Conservation (phyloP, 495 filamentous ascomycete species). For the Lasiosphaeriaceae sp. region DNA sequence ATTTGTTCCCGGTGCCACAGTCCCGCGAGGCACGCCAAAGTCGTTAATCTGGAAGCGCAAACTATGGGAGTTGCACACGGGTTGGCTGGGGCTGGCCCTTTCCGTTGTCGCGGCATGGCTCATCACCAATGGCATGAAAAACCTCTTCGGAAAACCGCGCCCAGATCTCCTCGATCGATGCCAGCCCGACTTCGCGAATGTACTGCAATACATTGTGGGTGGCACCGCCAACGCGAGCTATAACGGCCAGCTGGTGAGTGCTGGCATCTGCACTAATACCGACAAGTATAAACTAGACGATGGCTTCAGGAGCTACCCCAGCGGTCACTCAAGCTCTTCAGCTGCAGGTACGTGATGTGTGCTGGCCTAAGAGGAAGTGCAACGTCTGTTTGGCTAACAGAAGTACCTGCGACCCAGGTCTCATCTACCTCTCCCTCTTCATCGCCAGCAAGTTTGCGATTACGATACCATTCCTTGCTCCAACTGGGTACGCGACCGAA, state of each 20-base stretch:
- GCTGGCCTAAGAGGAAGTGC: neutral
- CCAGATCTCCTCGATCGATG: slow-evolving; percentile 77
- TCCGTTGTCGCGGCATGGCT: slow-evolving; percentile 66
- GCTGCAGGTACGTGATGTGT: slow-evolving; percentile 53
- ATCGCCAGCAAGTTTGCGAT: slow-evolving; percentile 60
- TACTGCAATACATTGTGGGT: slow-evolving; percentile 39
- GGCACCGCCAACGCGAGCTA: slow-evolving; percentile 29
- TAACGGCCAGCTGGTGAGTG: slow-evolving; percentile 56
- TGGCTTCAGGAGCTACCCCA: slow-evolving; percentile 83
- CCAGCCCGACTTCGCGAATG: slow-evolving; percentile 49
- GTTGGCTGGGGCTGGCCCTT: slow-evolving; percentile 68
- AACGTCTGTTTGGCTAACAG: neutral
- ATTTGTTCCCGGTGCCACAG: slow-evolving; percentile 61
- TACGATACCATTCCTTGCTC: slow-evolving; percentile 54
- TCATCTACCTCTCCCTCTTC: slow-evolving; percentile 76
- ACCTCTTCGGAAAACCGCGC: slow-evolving; percentile 78
- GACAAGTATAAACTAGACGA: slow-evolving; percentile 68
- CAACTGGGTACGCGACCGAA: slow-evolving; percentile 29
- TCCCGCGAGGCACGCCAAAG: slow-evolving; percentile 59
- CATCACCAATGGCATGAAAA: slow-evolving; percentile 80
- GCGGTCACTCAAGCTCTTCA: slow-evolving; percentile 58
- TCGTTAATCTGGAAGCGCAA: slow-evolving; percentile 65
- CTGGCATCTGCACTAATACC: slow-evolving; percentile 64
- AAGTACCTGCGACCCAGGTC: slow-evolving; percentile 28
- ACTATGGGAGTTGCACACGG: slow-evolving; percentile 81